Evolutionary conservation across 2,329 filamentous ascomycete species (phyloP).

Genomic region (Purpureocillium takamizusanense): DNA sequence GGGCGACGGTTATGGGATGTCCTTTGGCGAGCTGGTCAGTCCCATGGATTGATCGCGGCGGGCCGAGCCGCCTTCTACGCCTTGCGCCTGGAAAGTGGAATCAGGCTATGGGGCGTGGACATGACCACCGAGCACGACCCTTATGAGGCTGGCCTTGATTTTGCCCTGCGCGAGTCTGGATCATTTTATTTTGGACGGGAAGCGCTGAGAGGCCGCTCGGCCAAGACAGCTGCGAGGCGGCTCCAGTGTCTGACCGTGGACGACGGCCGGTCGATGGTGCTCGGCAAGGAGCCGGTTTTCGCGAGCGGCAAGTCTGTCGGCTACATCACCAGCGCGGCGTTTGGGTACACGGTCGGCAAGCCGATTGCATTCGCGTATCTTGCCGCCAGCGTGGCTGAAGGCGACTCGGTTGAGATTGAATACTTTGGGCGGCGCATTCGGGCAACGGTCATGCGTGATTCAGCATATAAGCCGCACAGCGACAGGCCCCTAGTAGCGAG

Average conservation of each 20-base stretch:
- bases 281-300: constrained; percentile 56
- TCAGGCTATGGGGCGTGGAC: constrained; percentile 46
- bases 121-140: constrained; percentile 54
- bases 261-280: constrained; percentile 45
- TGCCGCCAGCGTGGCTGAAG: constrained; percentile 34
- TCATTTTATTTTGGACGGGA: constrained; percentile 39
- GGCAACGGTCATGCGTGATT: constrained; percentile 44
- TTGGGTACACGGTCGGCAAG: constrained; percentile 49
- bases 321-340: constrained; percentile 52
- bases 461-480: constrained; percentile 16
- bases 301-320: constrained; percentile 35
- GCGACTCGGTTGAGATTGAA: constrained; percentile 46
- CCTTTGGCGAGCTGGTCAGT: constrained; percentile 43
- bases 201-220: constrained; percentile 33
- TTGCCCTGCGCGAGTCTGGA: constrained; percentile 39
- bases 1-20: constrained; percentile 50
- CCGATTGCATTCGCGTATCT: constrained; percentile 52
- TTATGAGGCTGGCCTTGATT: constrained; percentile 46
- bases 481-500: background rate
- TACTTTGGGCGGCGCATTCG: constrained; percentile 48
- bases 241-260: constrained; percentile 44
- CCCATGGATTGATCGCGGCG: constrained; percentile 46
- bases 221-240: constrained; percentile 20
- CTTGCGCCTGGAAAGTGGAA: constrained; percentile 50
- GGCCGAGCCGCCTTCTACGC: constrained; percentile 50